Conservation (phyloP, 2,329 filamentous ascomycete genomes). For the Alternaria sp. region DNA sequence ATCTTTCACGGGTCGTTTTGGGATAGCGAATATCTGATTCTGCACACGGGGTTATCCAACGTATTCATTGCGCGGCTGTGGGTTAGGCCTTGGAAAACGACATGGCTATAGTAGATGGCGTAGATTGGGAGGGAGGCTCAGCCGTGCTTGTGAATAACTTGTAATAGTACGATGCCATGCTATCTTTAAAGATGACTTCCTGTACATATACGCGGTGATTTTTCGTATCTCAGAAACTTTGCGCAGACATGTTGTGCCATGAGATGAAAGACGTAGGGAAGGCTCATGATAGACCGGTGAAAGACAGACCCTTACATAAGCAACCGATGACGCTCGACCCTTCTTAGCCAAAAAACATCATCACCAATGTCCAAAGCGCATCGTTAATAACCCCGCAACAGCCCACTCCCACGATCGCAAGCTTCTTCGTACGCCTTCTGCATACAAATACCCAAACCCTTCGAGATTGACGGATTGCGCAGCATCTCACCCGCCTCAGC, state of each 20-base stretch:
- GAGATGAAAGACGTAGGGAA: background rate
- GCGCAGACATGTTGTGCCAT: background rate
- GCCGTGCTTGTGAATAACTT: slow-evolving; percentile 12
- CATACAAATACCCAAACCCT: background rate
- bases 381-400: slow-evolving; percentile 12
- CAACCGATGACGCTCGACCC: slow-evolving; percentile 17
- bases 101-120: slow-evolving; percentile 7
- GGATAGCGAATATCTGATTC: slow-evolving; percentile 11
- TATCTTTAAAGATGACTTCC: background rate
- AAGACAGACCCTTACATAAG: background rate
- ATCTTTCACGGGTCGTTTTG: slow-evolving; percentile 11
- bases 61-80: slow-evolving; percentile 6
- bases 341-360: slow-evolving; percentile 29
- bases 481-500: background rate
- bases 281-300: background rate
- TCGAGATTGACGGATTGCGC: background rate
- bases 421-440: slow-evolving; percentile 6
- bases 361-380: slow-evolving; percentile 27
- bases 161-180: slow-evolving; percentile 22
- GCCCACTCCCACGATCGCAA: background rate
- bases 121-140: slow-evolving; percentile 9
- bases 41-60: slow-evolving; percentile 2
- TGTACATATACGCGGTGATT: background rate
- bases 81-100: slow-evolving; percentile 1
- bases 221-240: background rate